Evolutionary conservation across 139 green algal genomes (phyloP), one percentile per base, ranked within the genome.

Genomic region (Volvox africanus): DNA sequence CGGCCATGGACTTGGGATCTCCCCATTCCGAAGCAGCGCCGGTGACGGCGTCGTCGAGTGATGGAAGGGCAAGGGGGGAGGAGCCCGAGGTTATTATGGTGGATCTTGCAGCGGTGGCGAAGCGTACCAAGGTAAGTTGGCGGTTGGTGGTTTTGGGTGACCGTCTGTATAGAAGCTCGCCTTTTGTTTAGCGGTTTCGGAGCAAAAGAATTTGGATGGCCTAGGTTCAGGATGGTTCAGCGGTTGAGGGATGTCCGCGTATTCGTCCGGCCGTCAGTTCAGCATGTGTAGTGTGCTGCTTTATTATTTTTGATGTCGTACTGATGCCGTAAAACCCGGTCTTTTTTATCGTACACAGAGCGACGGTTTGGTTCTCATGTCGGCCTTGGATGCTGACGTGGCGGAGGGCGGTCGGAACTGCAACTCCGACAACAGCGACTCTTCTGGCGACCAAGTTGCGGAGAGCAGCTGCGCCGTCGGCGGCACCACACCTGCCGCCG

Each of bases 21-120:
- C 73, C 73, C 16, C 73, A 32, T 80, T 32, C 35, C 16, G 32
- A 19, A 3, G 28, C 24, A n/a, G 6, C 50, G 55, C 44, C 20
- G 28, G 50, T 24, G 16, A 24, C 50, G 55, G 12, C 24, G 55
- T 2, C 14, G 80, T 55, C 28, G 3, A 26, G 22, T 28, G 28
- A 33, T 81, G 14, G 11, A 2, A 55, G 2, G 76, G 14, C 32
- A 20, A 36, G 55, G 76, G 21, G 32, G 30, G 76, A 19, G 36
- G 80, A 86, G 5, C 35, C 61, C 9, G 81, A 87, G 61, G 61
- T 87, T 19, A 61, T 87, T 30, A 65, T 87, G 61, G n/a, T 87
- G 3, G 81, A 87, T 2, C 81, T 87, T 28, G n/a, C 81, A n/a
- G 61, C 81, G 12, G 81, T 87, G n/a, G 81, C 81, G 61, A 65